Evolutionary conservation across 2,329 filamentous ascomycete genomes (phyloP).

Genomic region (Clonostachys rhizophaga): DNA sequence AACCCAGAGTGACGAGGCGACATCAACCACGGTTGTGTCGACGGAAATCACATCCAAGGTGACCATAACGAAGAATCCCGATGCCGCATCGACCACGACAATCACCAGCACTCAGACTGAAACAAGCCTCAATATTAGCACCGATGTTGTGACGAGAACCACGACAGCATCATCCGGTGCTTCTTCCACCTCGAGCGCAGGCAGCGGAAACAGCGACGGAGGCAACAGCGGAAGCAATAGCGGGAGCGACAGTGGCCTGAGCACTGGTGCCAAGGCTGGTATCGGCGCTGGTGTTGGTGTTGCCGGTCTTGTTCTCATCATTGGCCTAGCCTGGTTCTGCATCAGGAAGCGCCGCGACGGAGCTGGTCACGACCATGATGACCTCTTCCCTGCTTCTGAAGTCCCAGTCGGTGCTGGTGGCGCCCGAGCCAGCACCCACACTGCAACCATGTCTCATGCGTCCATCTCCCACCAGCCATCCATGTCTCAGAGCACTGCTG

Average conservation of each 20-base stretch:
- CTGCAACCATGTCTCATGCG: constrained; percentile 18
- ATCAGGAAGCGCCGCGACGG: constrained; percentile 20
- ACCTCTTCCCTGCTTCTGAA: constrained; percentile 34
- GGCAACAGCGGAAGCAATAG: constrained; percentile 5
- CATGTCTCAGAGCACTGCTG: constrained; percentile 6
- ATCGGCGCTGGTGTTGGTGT: constrained; percentile 33
- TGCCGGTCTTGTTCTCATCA: constrained; percentile 25
- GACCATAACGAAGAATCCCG: constrained; percentile 15
- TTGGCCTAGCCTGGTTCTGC: constrained; percentile 18
- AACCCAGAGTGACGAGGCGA: too few relatives aligned
- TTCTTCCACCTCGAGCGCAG: not conserved
- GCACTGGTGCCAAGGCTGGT: constrained; percentile 35
- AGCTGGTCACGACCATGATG: constrained; percentile 25
- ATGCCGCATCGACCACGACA: constrained; percentile 30
- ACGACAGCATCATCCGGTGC: constrained; percentile 2
- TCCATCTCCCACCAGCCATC: constrained; percentile 6
- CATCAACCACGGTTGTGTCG: too few relatives aligned
- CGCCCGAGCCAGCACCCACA: constrained; percentile 1
- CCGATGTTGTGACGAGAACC: constrained; percentile 12
- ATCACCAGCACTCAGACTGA: constrained; percentile 27
- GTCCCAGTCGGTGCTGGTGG: constrained; percentile 24
- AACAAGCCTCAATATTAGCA: constrained; percentile 23
- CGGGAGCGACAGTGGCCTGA: constrained; percentile 20
- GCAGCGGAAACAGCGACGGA: not conserved
- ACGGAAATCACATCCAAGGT: too few relatives aligned